Conservation (phyloP, 2,329 filamentous ascomycete species). For the Periconia sp. region DNA sequence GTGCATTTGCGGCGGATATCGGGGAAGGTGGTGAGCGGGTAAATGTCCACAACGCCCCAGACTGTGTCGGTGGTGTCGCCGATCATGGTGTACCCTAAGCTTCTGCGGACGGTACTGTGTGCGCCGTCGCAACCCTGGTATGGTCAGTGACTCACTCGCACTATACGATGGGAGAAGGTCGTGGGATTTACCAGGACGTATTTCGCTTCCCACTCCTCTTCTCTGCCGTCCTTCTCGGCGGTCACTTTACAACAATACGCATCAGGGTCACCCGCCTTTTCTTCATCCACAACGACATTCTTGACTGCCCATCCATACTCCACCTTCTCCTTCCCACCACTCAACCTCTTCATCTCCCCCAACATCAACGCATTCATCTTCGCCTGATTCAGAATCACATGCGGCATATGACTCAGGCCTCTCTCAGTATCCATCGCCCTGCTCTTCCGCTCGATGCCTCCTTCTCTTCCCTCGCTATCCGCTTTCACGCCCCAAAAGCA, state of each 20-base stretch:
- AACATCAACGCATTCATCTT: slow-evolving; percentile 65
- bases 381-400: slow-evolving; percentile 72
- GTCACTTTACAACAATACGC: slow-evolving; percentile 36
- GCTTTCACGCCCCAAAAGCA: slow-evolving; percentile 45
- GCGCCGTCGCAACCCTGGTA: slow-evolving; percentile 54
- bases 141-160: slow-evolving; percentile 25
- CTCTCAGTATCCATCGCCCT: slow-evolving; percentile 59
- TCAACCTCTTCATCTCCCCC: slow-evolving; percentile 50
- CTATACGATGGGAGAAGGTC: not conserved
- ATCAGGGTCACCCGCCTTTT: slow-evolving; percentile 30
- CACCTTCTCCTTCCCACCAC: slow-evolving; percentile 45
- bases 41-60: slow-evolving; percentile 60
- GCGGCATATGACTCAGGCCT: slow-evolving; percentile 64
- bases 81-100: slow-evolving; percentile 59
- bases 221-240: slow-evolving; percentile 31
- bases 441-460: slow-evolving; percentile 46
- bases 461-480: slow-evolving; percentile 5
- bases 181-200: slow-evolving; percentile 38
- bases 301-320: slow-evolving; percentile 59
- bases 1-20: slow-evolving; percentile 55
- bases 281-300: slow-evolving; percentile 53
- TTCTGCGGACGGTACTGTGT: slow-evolving; percentile 55
- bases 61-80: slow-evolving; percentile 60
- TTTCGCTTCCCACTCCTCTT: slow-evolving; percentile 38
- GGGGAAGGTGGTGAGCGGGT: slow-evolving; percentile 52